Base-by-base conservation (phyloP, 139 green algal species). In the Chlamydomonas sp. region DNA sequence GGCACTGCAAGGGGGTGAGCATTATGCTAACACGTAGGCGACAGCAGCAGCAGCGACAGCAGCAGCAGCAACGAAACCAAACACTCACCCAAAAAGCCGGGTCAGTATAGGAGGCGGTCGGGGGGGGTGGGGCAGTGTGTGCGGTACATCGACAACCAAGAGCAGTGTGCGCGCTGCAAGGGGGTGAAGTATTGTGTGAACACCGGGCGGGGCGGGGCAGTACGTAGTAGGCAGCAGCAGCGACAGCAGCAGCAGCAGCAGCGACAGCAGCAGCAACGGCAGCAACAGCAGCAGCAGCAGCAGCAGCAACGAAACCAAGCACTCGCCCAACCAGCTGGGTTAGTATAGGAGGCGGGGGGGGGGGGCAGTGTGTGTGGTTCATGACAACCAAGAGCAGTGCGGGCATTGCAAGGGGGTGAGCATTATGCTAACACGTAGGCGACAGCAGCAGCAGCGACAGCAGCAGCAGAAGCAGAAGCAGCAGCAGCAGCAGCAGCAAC, bases 141-240 rank as follows among this genome's bases (percentile, higher is more conserved):
- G n/a, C 83, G 89, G 69, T 95, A 95, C 79, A 85, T 93, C 39
- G 95, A 96, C 82, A 96, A 96, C 73, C 89, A 95, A 37, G 47
- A 43, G 3, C 37, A 20, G 24, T 96, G 90, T 65, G 87, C 86
- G 8, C 58, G 81, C 16, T 96, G 90, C 78, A 76, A 76, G 48
- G 71, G 72, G 8, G 39, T 26, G 13, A 20, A 26, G 30, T 36
- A 30, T 16, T 57, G 22, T 57, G 47, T 28, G n/a, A n/a, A n/a
- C n/a, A n/a, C n/a, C n/a, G n/a, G 47, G 20, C 22, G 47, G 16
- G 47, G 20, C 16, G 22, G 22, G 16, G 47, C 47, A 28, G 20
- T 20, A 22, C 22, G 24, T 36, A 10, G 30, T 22, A 22, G 34
- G 33, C 92, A 70, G 76, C 66, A 65, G 94, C 88, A 73, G 64